Evolutionary conservation across 1,284 basidiomycete genomes (phyloP).

Genomic region (Porogramme epimiltina): DNA sequence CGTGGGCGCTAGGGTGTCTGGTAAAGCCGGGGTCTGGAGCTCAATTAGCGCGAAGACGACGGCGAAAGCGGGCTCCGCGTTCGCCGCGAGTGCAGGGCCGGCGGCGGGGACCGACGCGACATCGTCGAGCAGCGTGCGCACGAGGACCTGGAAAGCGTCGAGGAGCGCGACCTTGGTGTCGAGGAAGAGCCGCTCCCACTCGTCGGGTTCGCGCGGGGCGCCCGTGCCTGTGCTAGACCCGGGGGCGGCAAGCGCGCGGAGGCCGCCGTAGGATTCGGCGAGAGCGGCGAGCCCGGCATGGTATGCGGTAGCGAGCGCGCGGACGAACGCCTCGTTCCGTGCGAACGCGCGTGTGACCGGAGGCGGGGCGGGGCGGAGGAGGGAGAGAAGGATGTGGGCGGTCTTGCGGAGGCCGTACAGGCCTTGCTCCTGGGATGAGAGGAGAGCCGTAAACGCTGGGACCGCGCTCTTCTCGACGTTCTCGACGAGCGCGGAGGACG

Average conservation of each 20-base stretch:
- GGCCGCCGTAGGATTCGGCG: constrained; percentile 63
- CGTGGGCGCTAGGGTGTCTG: constrained; percentile 28
- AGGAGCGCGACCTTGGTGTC: constrained; percentile 72
- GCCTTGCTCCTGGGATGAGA: constrained; percentile 48
- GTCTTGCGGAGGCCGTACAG: constrained; percentile 67
- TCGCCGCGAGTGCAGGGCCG: constrained; percentile 42
- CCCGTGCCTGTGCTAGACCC: too few species aligned
- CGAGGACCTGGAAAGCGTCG: constrained; percentile 63
- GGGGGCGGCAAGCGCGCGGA: constrained; percentile 29
- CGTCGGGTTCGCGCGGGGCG: constrained; percentile 44
- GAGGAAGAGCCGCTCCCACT: constrained; percentile 70
- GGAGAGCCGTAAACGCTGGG: constrained; percentile 54
- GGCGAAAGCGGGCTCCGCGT: constrained; percentile 57
- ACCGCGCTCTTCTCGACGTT: constrained; percentile 47
- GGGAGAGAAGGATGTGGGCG: constrained; percentile 54
- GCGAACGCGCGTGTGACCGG: constrained; percentile 52
- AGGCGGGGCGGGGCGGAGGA: constrained; percentile 53
- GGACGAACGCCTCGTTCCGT: constrained; percentile 51
- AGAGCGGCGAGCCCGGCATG: constrained; percentile 54
- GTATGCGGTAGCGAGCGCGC: constrained; percentile 60
- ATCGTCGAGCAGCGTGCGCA: constrained; percentile 51
- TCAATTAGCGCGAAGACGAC: constrained; percentile 60
- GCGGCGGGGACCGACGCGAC: constrained; percentile 39
- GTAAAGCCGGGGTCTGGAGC: constrained; percentile 18
- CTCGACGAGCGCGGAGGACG: constrained; percentile 28